Evolutionary conservation across 1,284 basidiomycete genomes (phyloP).

Genomic region (Athelia sp.): DNA sequence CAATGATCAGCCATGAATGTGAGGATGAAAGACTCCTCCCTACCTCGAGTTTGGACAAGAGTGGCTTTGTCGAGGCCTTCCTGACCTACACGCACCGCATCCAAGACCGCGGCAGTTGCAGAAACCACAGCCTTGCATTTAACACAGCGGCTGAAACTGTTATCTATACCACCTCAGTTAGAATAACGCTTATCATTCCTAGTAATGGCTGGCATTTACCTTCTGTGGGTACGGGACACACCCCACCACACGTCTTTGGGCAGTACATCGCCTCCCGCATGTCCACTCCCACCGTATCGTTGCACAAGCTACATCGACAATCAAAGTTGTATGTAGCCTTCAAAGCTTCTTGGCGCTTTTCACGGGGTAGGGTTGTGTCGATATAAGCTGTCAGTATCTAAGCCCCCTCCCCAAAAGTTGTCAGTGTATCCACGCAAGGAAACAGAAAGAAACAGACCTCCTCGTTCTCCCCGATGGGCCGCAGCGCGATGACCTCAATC

Average conservation of each 20-base stretch:
- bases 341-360: conserved; percentile 54
- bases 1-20: too few species aligned
- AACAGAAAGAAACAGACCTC: conserved; percentile 58
- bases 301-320: conserved; percentile 70
- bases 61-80: conserved; percentile 70
- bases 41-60: conserved; percentile 51
- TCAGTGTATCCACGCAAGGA: too few species aligned
- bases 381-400: conserved; percentile 77
- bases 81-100: conserved; percentile 60
- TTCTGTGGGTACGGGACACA: conserved; percentile 51
- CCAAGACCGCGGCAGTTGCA: conserved; percentile 48
- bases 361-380: conserved; percentile 70
- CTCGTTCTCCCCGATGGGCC: conserved; percentile 56
- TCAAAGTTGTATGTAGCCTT: conserved; percentile 76
- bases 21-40: too few species aligned
- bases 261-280: conserved; percentile 68
- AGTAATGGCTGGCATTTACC: conserved; percentile 31
- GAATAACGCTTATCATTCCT: conserved; percentile 1
- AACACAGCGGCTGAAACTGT: conserved; percentile 43
- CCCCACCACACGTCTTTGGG: conserved; percentile 57
- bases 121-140: conserved; percentile 51
- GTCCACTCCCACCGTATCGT: conserved; percentile 38
- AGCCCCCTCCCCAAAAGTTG: too few species aligned
- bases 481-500: conserved; percentile 71
- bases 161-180: conserved; percentile 31